Evolutionary conservation across 164 flowering plant genomes (phyloP), one percentile per base, ranked within the genome.

Genomic region (Tetrastigma voinierianum): DNA sequence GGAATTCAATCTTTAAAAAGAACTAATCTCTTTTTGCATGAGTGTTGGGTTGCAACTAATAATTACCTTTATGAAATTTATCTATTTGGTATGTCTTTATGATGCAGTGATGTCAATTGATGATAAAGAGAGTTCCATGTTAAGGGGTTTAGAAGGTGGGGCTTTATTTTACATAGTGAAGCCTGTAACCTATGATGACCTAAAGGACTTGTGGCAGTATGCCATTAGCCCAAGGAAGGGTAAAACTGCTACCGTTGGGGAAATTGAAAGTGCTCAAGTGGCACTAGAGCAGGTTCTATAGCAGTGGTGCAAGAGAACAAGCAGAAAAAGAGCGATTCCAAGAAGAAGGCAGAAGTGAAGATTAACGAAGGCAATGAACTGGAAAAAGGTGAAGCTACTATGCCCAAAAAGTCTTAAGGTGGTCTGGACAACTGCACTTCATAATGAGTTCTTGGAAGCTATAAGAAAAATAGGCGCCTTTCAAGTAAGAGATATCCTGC

Each of bases 361-460:
- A 9, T 19, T 18, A 21, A 45, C 7, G 51, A 17, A 17, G 14
- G 9, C 7, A 32, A 32, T 32, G 40, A 32, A 7, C 40, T 3
- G 6, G 40, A 32, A 32, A 32, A 32, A 32, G 6, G 40, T 4
- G 40, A 32, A 32, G 40, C 40, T 0, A 13, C 44, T 21, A 7
- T 17, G 4, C 15, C 17, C 14, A 68, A 24, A 46, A 68, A 68
- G 46, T 8, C 47, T 4, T 4, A 59, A 60, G 59, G 64, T 68
- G 10, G 18, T 48, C 10, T 68, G 71, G 71, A 59, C 71, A 5
- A 40, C 18, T 52, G 21, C 25, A 11, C 71, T 68, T 60, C 71
- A 68, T 2, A 16, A 7, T 46, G 16, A n/a, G 9, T 68, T 68
- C 71, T 60, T 68, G 49, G 54, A 68, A 51, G 71, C 71, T 49